phyloP scores from a whole-genome alignment of 1,139 yeast species.

The Geotrichum klebahnii region DNA sequence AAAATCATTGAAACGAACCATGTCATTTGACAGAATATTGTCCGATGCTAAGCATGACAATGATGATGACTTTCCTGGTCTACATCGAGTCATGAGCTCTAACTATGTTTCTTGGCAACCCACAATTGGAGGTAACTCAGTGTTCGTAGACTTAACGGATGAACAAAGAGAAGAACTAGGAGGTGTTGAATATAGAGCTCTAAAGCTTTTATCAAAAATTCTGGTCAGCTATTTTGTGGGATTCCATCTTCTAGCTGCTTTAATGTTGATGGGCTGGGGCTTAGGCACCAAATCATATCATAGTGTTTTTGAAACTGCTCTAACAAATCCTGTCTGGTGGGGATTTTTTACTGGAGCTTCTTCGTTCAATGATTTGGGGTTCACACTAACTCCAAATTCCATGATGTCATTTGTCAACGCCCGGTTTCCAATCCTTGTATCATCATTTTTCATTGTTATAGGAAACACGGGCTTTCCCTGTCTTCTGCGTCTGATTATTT shows the following conservation, averaged over 20 bases:
- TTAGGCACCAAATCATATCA: conserved; percentile 44
- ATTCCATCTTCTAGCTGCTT: conserved; percentile 58
- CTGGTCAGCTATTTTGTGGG: conserved; percentile 68
- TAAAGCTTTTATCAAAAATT: conserved; percentile 67
- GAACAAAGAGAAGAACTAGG: conserved; percentile 91
- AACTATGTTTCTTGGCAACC: conserved; percentile 85
- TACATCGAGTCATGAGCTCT: conserved; percentile 36
- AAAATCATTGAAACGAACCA: conserved; percentile 60
- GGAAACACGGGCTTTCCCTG: conserved; percentile 96
- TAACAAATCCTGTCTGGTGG: conserved; percentile 84
- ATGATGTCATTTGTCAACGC: conserved; percentile 62
- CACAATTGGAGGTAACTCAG: conserved; percentile 91
- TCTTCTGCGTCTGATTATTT: conserved; percentile 68
- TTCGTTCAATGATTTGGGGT: conserved; percentile 78
- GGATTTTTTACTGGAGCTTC: conserved; percentile 77
- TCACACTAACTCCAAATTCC: conserved; percentile 74
- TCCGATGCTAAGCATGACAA: conserved; percentile 50
- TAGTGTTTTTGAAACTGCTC: conserved; percentile 47
- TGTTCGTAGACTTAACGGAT: conserved; percentile 74
- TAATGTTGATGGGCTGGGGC: conserved; percentile 68
- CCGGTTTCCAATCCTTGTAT: conserved; percentile 58
- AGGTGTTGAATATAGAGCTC: conserved; percentile 92
- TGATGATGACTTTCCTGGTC: conserved; percentile 10
- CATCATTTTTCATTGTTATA: conserved; percentile 67
- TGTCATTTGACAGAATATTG: conserved; percentile 63